Base-by-base conservation (phyloP, 805 yeast genomes). In the Candida xyloterini region DNA sequence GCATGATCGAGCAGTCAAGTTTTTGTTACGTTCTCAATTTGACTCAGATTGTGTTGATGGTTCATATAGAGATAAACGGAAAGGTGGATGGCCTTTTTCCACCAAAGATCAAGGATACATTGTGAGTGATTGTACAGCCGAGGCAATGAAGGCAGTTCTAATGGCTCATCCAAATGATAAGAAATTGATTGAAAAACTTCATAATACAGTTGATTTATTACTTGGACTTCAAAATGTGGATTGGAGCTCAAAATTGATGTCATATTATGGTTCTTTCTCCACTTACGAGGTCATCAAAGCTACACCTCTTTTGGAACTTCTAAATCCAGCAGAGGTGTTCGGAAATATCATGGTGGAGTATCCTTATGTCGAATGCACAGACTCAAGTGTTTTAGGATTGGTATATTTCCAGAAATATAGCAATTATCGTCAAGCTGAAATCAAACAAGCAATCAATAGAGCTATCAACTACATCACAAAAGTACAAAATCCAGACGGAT, bases 291-390 rank as follows among this genome's bases (percentile, higher is more conserved):
- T 68, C 38, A 91, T 87, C 46, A 81, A 89, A 50, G 89, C 95
- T 0, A 78, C 95, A 0, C 78, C 88, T 10, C 44, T 78, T 27
- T 56, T 93, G 43, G 99, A 93, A 58, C 54, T 63, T 37, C 66
- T 93, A 42, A 91, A 91, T 51, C 98, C 99, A 0, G 99, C 99
- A 1, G 99, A 93, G 60, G 99, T 93, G 0, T 93, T 93, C 65
- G 96, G 95, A 42, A 90, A 93, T 52, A 93, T 93, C 43, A 93
- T 93, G 99, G 95, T 93, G 18, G 99, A 93, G 62, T 93, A 87
- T 59, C 98, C 99, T 0, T 93, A 93, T 57, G 97, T 95, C 15
- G 99, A 93, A 62, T 93, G 99, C 61, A 89, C 98, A 0, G 99
- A 95, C 63, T 90, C 98, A 0, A 80, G 91, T 1, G 95, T 93